These are phyloP conservation scores for Lactifluus hygrophoroides DNA, from an alignment of 768 basidiomycete genomes.

Conservation along the genomic window DNA sequence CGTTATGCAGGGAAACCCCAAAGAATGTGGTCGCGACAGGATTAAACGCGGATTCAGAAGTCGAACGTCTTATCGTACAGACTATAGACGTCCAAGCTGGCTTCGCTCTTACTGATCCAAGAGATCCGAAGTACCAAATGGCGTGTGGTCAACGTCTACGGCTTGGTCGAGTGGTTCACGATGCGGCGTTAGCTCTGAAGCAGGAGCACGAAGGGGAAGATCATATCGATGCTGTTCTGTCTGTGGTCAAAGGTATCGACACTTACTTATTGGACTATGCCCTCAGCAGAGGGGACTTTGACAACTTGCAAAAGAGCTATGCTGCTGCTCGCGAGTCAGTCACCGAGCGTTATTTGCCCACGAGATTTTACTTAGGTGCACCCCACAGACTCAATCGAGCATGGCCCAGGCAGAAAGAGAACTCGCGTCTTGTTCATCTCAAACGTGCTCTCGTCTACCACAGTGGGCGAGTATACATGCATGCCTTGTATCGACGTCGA, in stretches of 20 bases:
- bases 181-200: conserved; percentile 56
- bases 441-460: conserved; percentile 78
- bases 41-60: conserved; percentile 52
- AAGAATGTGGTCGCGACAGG: conserved; percentile 53
- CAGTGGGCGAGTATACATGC: conserved; percentile 66
- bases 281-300: conserved; percentile 48
- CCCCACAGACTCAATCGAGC: conserved; percentile 48
- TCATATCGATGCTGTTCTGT: conserved; percentile 78
- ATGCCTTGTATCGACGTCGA: conserved; percentile 64
- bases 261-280: conserved; percentile 68
- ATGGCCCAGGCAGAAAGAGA: conserved; percentile 66
- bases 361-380: conserved; percentile 9
- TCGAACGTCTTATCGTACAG: conserved; percentile 60
- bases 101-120: conserved; percentile 62
- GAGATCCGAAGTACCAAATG: conserved; percentile 66
- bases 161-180: conserved; percentile 60
- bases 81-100: conserved; percentile 64
- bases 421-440: conserved; percentile 62
- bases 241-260: conserved; percentile 65
- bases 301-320: conserved; percentile 59
- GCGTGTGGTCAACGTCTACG: conserved; percentile 48
- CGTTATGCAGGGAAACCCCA: conserved; percentile 49
- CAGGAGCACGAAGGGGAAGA: conserved; percentile 62
- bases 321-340: conserved; percentile 53
- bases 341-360: background rate